Base-by-base conservation (phyloP, 257 asterid genomes). In the Rauvolfia tetraphylla region DNA sequence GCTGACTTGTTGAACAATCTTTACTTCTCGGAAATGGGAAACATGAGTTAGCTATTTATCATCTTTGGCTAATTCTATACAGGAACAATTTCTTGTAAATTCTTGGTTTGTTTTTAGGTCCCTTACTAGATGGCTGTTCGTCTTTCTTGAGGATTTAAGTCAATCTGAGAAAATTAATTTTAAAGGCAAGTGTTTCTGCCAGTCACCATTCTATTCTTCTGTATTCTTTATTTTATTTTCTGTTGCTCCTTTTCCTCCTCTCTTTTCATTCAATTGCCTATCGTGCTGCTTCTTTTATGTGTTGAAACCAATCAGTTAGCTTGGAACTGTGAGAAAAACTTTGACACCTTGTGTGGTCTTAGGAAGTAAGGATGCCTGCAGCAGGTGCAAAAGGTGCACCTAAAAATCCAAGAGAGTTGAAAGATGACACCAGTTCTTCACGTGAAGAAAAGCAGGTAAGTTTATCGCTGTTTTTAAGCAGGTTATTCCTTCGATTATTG, bases 351-450 rank as follows among this genome's bases (percentile, higher is more conserved):
- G 27, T 36, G 68, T 80, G 81, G 25, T 82, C 68, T 61, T 85
- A 93, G 98, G 98, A 92, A 90, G 97, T 88, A 56, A 87, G 98
- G 88, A 90, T 94, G 97, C 97, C 97, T 25, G 95, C 97, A 68
- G 95, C 97, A 65, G 98, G 97, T 79, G 51, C 92, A 77, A 92
- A 92, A 79, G 96, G 97, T 53, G 83, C 82, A 42, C 91, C 93
- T 3, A 92, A 84, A 85, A 89, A 89, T 81, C 97, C 90, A n/a
- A 82, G 92, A 82, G 98, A 92, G 83, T 62, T 94, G 42, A 94
- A 94, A 82, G 97, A 92, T 80, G 97, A 94, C 81, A 92, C 92
- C 36, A 87, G 56, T 79, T 58, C 97, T 59, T 84, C 97, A 31
- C 98, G 97, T n/a, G 97, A 89, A 51, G 98, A 94, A 89, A 94